Evolutionary conservation across 208 protist species (phyloP).

Genomic region (Wallacemonas sp.): DNA sequence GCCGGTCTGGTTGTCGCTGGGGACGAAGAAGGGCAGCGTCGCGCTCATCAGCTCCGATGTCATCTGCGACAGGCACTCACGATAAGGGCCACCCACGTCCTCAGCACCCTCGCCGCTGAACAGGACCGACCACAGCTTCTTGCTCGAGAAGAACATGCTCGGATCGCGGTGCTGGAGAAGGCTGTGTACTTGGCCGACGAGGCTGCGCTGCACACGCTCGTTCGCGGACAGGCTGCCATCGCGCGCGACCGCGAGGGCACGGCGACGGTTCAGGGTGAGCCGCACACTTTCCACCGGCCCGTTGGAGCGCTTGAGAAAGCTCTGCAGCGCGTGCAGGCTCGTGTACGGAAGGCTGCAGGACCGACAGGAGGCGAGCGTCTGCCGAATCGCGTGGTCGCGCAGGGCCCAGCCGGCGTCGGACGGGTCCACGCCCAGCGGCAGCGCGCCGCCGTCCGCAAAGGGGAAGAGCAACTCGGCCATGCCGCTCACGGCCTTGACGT

Average conservation of each 20-base stretch:
- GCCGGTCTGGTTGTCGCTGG: constrained; percentile 72
- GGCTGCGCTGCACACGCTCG: constrained; percentile 59
- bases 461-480: constrained; percentile 30
- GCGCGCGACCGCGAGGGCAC: constrained; percentile 65
- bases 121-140: constrained; percentile 85
- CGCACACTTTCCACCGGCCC: constrained; percentile 58
- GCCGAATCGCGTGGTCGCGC: constrained; percentile 19
- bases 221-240: constrained; percentile 31
- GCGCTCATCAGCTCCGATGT: constrained; percentile 89
- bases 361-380: constrained; percentile 26
- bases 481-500: neutral
- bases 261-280: constrained; percentile 84
- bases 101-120: constrained; percentile 93
- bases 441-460: constrained; percentile 26
- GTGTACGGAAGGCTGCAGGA: constrained; percentile 41
- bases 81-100: constrained; percentile 93
- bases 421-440: constrained; percentile 28
- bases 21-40: constrained; percentile 83
- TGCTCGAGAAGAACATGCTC: constrained; percentile 71
- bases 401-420: constrained; percentile 21
- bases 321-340: constrained; percentile 44
- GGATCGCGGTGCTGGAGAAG: constrained; percentile 61
- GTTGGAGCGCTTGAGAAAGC: constrained; percentile 50
- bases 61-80: constrained; percentile 90
- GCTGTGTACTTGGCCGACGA: constrained; percentile 90